phyloP scores from a whole-genome alignment of 2,329 filamentous ascomycete species.

The Anthostomella pinea region DNA sequence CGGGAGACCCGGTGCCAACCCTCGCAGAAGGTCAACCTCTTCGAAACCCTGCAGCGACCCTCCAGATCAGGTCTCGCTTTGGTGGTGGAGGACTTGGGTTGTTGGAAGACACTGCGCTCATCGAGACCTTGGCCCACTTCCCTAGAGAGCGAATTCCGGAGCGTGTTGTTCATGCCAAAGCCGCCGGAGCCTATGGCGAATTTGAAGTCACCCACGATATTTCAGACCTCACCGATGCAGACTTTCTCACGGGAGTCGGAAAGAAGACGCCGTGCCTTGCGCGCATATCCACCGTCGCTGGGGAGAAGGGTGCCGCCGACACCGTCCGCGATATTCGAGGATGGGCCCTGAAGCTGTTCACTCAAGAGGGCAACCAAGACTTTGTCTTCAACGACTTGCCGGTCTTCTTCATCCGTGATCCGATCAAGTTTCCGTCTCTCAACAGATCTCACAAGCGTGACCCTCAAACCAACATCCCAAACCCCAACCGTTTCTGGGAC shows the following conservation, averaged over 20 bases:
- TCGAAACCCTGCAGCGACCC: no score
- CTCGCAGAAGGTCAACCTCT: no score
- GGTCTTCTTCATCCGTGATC: constrained; percentile 73
- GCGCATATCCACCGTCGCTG: constrained; percentile 70
- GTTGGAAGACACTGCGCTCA: no score
- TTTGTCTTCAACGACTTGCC: constrained; percentile 76
- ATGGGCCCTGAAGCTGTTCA: constrained; percentile 70
- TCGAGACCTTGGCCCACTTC: no score
- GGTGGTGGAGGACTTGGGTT: no score
- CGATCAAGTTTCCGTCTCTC: constrained; percentile 71
- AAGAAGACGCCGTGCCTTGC: constrained; percentile 59
- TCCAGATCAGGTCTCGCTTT: no score
- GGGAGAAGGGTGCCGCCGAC: constrained; percentile 66
- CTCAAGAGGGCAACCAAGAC: constrained; percentile 70
- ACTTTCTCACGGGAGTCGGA: constrained; percentile 50
- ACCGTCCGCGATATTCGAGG: constrained; percentile 57
- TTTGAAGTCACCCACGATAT: constrained; percentile 49
- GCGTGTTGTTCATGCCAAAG: constrained; percentile 41
- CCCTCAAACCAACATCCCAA: constrained; percentile 67
- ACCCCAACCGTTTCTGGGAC: no score
- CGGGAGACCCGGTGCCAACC: no score
- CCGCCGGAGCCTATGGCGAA: constrained; percentile 37
- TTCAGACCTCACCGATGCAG: constrained; percentile 41
- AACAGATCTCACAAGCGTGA: constrained; percentile 78
- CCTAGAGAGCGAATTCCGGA: constrained; percentile 48